Conservation (phyloP, 805 yeast species). For the Lachancea waltii region DNA sequence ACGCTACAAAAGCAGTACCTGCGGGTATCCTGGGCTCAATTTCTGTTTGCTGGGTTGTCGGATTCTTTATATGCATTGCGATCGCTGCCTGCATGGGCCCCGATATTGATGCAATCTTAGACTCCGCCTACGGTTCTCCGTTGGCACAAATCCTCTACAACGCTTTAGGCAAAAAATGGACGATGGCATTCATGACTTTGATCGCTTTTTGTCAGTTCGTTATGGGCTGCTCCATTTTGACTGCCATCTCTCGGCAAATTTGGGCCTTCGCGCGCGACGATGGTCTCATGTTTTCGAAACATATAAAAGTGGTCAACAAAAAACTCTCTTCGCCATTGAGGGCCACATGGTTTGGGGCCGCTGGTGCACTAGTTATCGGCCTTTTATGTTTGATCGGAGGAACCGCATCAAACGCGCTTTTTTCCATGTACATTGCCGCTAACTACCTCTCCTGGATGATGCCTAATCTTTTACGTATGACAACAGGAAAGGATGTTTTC, state of each 20-base stretch:
- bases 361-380: constrained; percentile 32
- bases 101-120: constrained; percentile 37
- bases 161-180: constrained; percentile 56
- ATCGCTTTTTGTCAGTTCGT: constrained; percentile 55
- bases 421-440: constrained; percentile 35
- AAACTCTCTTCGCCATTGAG: constrained; percentile 52
- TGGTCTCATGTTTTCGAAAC: constrained; percentile 53
- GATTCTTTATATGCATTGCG: constrained; percentile 48
- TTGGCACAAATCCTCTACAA: constrained; percentile 59
- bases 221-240: constrained; percentile 55
- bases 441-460: constrained; percentile 36
- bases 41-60: constrained; percentile 47
- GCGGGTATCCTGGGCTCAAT: constrained; percentile 56
- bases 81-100: constrained; percentile 46
- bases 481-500: constrained; percentile 43
- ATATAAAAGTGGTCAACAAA: constrained; percentile 49
- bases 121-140: constrained; percentile 50
- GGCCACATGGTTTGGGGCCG: constrained; percentile 42
- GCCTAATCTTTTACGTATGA: constrained; percentile 30
- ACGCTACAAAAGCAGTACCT: constrained; percentile 58
- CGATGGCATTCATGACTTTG: constrained; percentile 53
- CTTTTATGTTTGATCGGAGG: constrained; percentile 34
- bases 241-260: constrained; percentile 59
- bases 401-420: constrained; percentile 37
- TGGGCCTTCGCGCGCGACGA: constrained; percentile 74